Evolutionary conservation across 2,329 filamentous ascomycete species (phyloP).

Genomic region (Metarhizium album): DNA sequence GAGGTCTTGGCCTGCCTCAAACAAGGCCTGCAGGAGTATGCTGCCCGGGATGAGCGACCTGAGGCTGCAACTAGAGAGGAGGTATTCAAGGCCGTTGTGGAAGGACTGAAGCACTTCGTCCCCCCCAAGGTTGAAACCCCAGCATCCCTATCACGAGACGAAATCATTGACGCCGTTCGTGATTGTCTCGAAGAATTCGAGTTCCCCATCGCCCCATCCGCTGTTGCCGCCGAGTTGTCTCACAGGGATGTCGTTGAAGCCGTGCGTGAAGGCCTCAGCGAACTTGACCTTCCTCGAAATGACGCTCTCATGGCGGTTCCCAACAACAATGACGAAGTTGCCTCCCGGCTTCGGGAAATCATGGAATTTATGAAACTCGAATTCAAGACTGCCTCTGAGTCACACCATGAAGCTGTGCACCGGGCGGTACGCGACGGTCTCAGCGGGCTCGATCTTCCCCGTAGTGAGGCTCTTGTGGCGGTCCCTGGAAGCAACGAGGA

Average conservation of each 20-base stretch:
- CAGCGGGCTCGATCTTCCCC: not conserved
- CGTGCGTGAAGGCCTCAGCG: constrained; percentile 47
- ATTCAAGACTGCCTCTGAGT: constrained; percentile 48
- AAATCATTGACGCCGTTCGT: constrained; percentile 72
- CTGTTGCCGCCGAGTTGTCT: constrained; percentile 41
- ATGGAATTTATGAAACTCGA: constrained; percentile 48
- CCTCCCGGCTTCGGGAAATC: constrained; percentile 53
- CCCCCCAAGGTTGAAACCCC: constrained; percentile 63
- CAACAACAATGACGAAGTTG: constrained; percentile 37
- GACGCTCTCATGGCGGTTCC: constrained; percentile 29
- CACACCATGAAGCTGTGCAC: constrained; percentile 51
- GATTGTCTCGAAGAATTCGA: constrained; percentile 83
- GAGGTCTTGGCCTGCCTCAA: constrained; percentile 80
- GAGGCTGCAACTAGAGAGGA: constrained; percentile 67
- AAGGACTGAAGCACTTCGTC: constrained; percentile 71
- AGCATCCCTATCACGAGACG: constrained; percentile 62
- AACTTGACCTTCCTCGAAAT: constrained; percentile 34
- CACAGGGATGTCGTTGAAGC: constrained; percentile 54
- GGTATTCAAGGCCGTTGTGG: constrained; percentile 74
- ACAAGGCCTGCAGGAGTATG: constrained; percentile 73
- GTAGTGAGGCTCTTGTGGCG: not conserved
- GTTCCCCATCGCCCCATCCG: constrained; percentile 52
- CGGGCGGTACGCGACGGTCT: not conserved
- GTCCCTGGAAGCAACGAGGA: constrained; percentile 30
- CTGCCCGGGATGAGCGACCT: constrained; percentile 39